Base-by-base conservation (phyloP, 441 rosid genomes). In the Bocquillonia castaneifolia region DNA sequence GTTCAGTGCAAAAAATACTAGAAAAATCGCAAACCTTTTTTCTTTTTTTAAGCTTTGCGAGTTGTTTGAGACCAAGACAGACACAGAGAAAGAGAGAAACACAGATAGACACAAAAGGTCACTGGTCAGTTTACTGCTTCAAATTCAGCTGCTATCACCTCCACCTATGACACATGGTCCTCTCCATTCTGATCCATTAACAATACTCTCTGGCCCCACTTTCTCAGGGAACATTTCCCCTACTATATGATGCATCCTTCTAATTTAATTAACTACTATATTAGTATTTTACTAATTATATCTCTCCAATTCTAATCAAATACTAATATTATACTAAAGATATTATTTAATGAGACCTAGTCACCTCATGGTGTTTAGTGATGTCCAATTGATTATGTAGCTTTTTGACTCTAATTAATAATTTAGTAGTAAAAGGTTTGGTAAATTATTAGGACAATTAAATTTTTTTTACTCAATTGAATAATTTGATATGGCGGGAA, bases 1-100 rank as follows among this genome's bases (percentile, higher is more conserved):
- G 79, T 70, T 67, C 40, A 69, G 45, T 52, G 66, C 66, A 69
- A 51, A 57, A 13, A 2, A 44, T 9, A 44, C 3, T 44, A 44
- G 13, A 40, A 3, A 37, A 39, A 39, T 39, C 9, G 13, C 34
- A 48, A 59, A 22, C 48, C 52, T 28, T 34, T 23, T 58, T 32
- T 18, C 68, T 77, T 47, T 70, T 60, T 70, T 74, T 73, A 71
- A 67, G 78, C 51, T 72, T 67, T 9, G 78, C 71, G 79, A 77
- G 69, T 76, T 74, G 68, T 69, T 73, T 67, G 75, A 79, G 80
- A 77, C 58, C 66, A 62, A 72, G 66, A 74, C 71, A 68, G 77
- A 57, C 79, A 32, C 54, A 39, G 50, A 62, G 42, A 72, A 23
- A 54, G 50, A 67, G 44, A 62, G 50, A 64, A 70, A 56, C 55